These are phyloP conservation scores for Moesziomyces globuligerus DNA, from an alignment of 1,284 basidiomycete species.

Conservation along the genomic window DNA sequence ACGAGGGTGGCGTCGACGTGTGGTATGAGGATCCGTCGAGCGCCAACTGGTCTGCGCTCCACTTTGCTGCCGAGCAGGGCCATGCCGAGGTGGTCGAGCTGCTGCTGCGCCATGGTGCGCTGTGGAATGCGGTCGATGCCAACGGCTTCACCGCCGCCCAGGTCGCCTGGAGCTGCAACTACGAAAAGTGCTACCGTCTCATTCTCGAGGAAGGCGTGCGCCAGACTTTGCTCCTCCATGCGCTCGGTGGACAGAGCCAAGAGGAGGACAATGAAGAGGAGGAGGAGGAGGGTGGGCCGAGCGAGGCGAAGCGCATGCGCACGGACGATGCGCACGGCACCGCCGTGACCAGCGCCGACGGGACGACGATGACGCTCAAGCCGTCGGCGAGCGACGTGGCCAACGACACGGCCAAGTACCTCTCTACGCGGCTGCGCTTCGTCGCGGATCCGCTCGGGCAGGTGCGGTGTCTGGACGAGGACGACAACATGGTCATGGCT, in stretches of 20 bases:
- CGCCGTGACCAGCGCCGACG: slow-evolving; percentile 62
- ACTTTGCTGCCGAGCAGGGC: slow-evolving; percentile 84
- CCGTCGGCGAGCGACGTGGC: slow-evolving; percentile 45
- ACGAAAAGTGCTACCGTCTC: slow-evolving; percentile 45
- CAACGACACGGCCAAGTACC: slow-evolving; percentile 77
- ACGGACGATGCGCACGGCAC: slow-evolving; percentile 4
- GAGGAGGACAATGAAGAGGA: slow-evolving; percentile 3
- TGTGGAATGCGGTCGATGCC: slow-evolving; percentile 80
- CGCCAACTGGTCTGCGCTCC: slow-evolving; percentile 78
- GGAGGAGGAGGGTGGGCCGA: slow-evolving; percentile 21
- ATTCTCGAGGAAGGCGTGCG: slow-evolving; percentile 68
- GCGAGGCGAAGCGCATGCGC: slow-evolving; percentile 12
- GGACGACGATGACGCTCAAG: slow-evolving; percentile 69
- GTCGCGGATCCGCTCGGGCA: slow-evolving; percentile 75
- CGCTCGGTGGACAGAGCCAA: slow-evolving; percentile 43
- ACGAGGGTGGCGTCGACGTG: slow-evolving; percentile 71
- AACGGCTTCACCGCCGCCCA: slow-evolving; percentile 62
- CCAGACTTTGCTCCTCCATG: slow-evolving; percentile 51
- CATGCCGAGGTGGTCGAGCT: slow-evolving; percentile 74
- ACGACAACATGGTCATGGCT: slow-evolving; percentile 77
- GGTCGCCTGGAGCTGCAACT: slow-evolving; percentile 60
- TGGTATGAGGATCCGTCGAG: slow-evolving; percentile 82
- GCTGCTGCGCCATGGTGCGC: slow-evolving; percentile 82
- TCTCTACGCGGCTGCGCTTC: slow-evolving; percentile 79
- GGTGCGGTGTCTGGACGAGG: slow-evolving; percentile 78